phyloP scores from a whole-genome alignment of 805 yeast genomes.

The Myxozyma neglecta region DNA sequence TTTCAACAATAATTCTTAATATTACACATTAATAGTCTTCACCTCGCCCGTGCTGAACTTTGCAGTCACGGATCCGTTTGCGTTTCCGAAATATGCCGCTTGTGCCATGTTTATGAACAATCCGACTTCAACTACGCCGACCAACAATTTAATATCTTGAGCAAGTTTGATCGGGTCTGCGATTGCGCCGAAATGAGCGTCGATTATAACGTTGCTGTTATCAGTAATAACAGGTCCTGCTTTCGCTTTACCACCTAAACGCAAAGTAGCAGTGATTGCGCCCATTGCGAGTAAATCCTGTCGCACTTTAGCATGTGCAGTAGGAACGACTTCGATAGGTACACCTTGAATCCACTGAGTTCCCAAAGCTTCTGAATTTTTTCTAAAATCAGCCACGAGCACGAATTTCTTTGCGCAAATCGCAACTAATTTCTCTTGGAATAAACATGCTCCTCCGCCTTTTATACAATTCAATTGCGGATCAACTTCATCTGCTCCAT shows the following conservation, averaged over 20 bases:
- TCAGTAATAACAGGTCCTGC: constrained; percentile 98
- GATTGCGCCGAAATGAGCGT: constrained; percentile 86
- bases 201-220: constrained; percentile 88
- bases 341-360: constrained; percentile 83
- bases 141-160: constrained; percentile 63
- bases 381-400: constrained; percentile 89
- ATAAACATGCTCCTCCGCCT: constrained; percentile 98
- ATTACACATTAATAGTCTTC: constrained; percentile 7
- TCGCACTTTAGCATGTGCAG: constrained; percentile 74
- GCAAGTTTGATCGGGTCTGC: constrained; percentile 52
- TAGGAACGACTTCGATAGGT: constrained; percentile 93
- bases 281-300: constrained; percentile 63
- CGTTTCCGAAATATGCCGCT: constrained; percentile 87
- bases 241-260: constrained; percentile 87
- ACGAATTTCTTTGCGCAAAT: constrained; percentile 72
- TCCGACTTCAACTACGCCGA: constrained; percentile 97
- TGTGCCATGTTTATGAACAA: constrained; percentile 70
- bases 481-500: constrained; percentile 98
- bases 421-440: constrained; percentile 95
- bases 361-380: constrained; percentile 74
- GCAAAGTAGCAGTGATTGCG: constrained; percentile 60
- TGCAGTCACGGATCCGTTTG: constrained; percentile 58
- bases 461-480: constrained; percentile 77
- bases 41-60: constrained; percentile 26
- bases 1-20: constrained; percentile 17